Evolutionary conservation across 75 land plant genomes (phyloP), one percentile per base, ranked within the genome.

Genomic region (Gnetum montanum): DNA sequence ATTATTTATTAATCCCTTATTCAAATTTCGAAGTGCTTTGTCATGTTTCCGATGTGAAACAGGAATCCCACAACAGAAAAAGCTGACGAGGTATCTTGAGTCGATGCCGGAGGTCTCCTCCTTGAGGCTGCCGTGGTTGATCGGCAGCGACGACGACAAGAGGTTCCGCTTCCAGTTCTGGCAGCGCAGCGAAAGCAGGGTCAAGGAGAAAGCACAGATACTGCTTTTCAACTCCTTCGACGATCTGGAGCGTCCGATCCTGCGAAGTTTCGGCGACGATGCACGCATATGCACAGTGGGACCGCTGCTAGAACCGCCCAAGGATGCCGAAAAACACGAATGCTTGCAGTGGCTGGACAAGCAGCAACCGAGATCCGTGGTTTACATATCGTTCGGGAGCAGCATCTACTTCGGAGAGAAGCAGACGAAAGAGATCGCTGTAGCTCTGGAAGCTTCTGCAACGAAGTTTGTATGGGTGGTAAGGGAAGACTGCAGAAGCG

Each of bases 311-410:
- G 23, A 33, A 6, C 2, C 41, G 15, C 41, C 41, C 15, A 12
- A 12, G 6, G 0, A 15, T 40, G 8, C 1, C 8, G 55, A 53
- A 34, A 53, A 20, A 10, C 31, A 53, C 12, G 37, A 34, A 20
- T 53, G 55, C 12, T 34, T 53, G 25, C 25, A 53, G 8, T 53
- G 55, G 55, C 12, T 53, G 12, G 55, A 53, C 23, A 18, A 31
- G 0, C 60, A 58, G 5, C 3, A n/a, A 1, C 15, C 1, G 0
- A 29, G 28, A 4, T 46, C 53, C 16, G 54, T 58, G 18, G 49
- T 58, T 25, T 58, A 41, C 5, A 55, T 58, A 8, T 58, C 60
- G 3, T 58, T 58, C 8, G 60, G 60, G 13, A 58, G 60, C 60
- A 58, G 26, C 50, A 16, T 45, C 3, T 11, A 4, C 0, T 19